Conservation (phyloP, 2,329 filamentous ascomycete species). For the Aspergillus versicolor region DNA sequence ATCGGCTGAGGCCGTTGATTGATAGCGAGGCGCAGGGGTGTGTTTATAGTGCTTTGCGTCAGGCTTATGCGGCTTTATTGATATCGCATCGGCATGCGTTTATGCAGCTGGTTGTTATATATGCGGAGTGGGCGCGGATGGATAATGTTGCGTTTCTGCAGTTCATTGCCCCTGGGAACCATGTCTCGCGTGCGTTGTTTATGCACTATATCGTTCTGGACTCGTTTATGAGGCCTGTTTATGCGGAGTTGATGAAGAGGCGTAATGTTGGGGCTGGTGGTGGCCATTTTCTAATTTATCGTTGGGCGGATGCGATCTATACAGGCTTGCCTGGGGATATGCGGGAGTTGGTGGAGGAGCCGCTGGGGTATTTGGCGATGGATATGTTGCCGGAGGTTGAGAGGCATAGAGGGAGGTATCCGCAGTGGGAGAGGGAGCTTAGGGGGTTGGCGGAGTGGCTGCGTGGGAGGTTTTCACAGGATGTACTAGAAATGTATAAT, state of each 20-base stretch:
- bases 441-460: neutral
- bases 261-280: neutral
- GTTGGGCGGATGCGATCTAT: conserved; percentile 42
- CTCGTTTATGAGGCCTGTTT: conserved; percentile 38
- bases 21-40: conserved; percentile 31
- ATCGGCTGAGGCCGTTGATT: conserved; percentile 24
- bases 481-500: neutral
- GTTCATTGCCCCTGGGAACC: conserved; percentile 46
- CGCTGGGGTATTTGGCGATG: neutral
- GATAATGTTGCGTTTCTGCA: conserved; percentile 42
- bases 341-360: conserved; percentile 35
- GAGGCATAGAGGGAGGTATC: neutral
- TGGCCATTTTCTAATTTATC: conserved; percentile 25
- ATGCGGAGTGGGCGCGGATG: conserved; percentile 23
- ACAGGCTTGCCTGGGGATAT: conserved; percentile 32
- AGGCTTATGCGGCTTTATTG: neutral
- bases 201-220: conserved; percentile 50
- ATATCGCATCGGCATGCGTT: conserved; percentile 1
- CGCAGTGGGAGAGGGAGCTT: neutral
- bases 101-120: neutral
- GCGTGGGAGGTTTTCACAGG: neutral
- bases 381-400: neutral
- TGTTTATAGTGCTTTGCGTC: conserved; percentile 21
- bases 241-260: neutral
- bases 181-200: conserved; percentile 44